A percentile compares a stretch with the other conserved stretches of the same genome.
These are phyloP conservation scores for Zymoseptoria pseudotritici DNA, from an alignment of 2,329 filamentous ascomycete species.

Conservation along the genomic window DNA sequence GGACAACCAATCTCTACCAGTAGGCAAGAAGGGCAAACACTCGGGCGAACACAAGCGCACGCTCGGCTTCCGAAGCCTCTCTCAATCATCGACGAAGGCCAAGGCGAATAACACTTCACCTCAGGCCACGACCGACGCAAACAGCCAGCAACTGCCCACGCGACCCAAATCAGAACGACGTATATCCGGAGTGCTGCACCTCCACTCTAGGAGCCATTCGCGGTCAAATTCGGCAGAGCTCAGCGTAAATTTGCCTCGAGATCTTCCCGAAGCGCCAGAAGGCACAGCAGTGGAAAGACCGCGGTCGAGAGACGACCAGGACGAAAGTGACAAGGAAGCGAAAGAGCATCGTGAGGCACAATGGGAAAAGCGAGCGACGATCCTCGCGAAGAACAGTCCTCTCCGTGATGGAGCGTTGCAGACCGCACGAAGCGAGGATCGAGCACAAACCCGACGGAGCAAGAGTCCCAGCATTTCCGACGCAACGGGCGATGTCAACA, in stretches of 20 bases:
- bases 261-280: conserved; percentile 76
- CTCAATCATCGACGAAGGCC: conserved; percentile 23
- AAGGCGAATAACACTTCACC: conserved; percentile 5
- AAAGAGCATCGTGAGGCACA: conserved; percentile 56
- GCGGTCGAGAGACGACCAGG: conserved; percentile 4
- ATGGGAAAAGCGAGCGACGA: conserved; percentile 93
- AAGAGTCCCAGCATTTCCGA: conserved; percentile 27
- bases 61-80: conserved; percentile 30
- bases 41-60: conserved; percentile 24
- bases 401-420: conserved; percentile 32
- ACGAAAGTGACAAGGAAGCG: conserved; percentile 31
- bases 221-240: conserved; percentile 47
- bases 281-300: conserved; percentile 44
- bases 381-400: conserved; percentile 57
- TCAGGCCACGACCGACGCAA: conserved; percentile 6
- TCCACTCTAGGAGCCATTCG: conserved; percentile 49
- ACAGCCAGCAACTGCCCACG: conserved; percentile 15
- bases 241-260: conserved; percentile 67
- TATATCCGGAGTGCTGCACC: conserved; percentile 64
- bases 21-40: conserved; percentile 13
- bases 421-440: conserved; percentile 1
- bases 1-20: conserved; percentile 24
- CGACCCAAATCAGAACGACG: conserved; percentile 34
- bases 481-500: conserved; percentile 49
- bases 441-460: conserved; percentile 1